A percentile compares a stretch with the other conserved stretches of the same genome.
Conservation (phyloP, 2,329 filamentous ascomycete species). For the Ceratocystis colombiana region DNA sequence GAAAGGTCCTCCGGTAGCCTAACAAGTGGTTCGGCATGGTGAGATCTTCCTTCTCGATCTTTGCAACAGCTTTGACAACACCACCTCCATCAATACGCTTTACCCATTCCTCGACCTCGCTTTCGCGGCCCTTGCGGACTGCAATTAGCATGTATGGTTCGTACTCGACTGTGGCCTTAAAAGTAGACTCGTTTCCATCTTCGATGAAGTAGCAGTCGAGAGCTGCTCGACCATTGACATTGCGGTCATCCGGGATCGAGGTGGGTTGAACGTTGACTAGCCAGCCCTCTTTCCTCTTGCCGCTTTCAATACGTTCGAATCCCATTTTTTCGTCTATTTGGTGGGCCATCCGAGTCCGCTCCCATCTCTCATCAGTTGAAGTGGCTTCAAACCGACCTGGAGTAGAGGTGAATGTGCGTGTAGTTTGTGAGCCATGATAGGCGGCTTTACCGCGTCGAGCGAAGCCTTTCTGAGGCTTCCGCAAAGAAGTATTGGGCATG, state of each 20-base stretch:
- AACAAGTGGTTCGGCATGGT: slow-evolving; percentile 91
- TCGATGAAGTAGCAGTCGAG: slow-evolving; percentile 97
- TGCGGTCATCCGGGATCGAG: slow-evolving; percentile 71
- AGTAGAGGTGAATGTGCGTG: slow-evolving; percentile 71
- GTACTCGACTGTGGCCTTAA: slow-evolving; percentile 94
- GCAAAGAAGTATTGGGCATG: slow-evolving; percentile 52
- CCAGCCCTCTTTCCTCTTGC: slow-evolving; percentile 75
- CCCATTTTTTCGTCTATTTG: slow-evolving; percentile 92
- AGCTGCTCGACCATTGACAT: slow-evolving; percentile 73
- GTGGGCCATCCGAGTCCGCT: slow-evolving; percentile 72
- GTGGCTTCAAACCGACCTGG: slow-evolving; percentile 67
- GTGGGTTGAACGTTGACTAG: slow-evolving; percentile 92
- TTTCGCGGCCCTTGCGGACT: slow-evolving; percentile 75
- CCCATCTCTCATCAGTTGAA: slow-evolving; percentile 84
- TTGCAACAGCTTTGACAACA: slow-evolving; percentile 64
- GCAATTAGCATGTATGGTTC: slow-evolving; percentile 94
- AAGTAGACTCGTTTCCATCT: slow-evolving; percentile 59
- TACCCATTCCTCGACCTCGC: slow-evolving; percentile 93
- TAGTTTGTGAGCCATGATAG: slow-evolving; percentile 57
- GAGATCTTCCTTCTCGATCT: slow-evolving; percentile 84
- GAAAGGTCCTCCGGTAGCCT: slow-evolving; percentile 78
- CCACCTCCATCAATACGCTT: slow-evolving; percentile 68
- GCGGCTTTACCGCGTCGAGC: slow-evolving; percentile 59
- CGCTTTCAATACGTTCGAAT: slow-evolving; percentile 83
- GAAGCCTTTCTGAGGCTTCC: slow-evolving; percentile 55